These are phyloP conservation scores for Boeremia lycopersici DNA, from an alignment of 2,329 filamentous ascomycete species.

Conservation along the genomic window DNA sequence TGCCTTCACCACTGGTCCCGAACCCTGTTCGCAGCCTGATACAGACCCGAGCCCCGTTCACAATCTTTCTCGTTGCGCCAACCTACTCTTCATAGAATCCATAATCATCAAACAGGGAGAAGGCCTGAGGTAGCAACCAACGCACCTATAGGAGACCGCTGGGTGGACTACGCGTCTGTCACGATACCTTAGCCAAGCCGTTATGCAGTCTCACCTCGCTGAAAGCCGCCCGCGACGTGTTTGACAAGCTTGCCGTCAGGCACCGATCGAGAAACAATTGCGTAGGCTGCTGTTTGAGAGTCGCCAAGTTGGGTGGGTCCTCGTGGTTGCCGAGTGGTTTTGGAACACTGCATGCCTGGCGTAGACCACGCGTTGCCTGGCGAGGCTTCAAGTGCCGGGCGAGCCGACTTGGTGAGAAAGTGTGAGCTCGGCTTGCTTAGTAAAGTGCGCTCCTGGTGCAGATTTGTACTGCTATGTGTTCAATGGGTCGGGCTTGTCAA, in stretches of 20 bases:
- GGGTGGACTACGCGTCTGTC: constrained; percentile 17
- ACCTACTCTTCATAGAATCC: constrained; percentile 10
- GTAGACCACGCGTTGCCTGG: constrained; percentile 11
- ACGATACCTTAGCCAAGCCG: constrained; percentile 22
- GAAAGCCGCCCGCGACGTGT: constrained; percentile 10
- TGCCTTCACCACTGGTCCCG: neutral
- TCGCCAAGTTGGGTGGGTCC: constrained; percentile 28
- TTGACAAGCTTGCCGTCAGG: constrained; percentile 25
- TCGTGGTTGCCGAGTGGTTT: constrained; percentile 24
- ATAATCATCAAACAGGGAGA: constrained; percentile 21
- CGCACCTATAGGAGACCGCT: constrained; percentile 14
- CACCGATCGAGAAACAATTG: constrained; percentile 15
- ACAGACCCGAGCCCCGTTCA: constrained; percentile 2
- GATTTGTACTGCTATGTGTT: neutral
- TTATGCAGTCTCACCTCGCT: constrained; percentile 23
- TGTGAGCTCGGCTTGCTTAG: neutral
- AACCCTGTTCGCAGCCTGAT: constrained; percentile 4
- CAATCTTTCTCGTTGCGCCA: constrained; percentile 13
- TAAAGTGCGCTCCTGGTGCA: neutral
- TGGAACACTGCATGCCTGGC: constrained; percentile 35
- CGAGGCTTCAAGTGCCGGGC: constrained; percentile 7
- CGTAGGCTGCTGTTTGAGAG: constrained; percentile 31
- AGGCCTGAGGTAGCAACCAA: constrained; percentile 12
- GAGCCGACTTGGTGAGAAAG: constrained; percentile 3
- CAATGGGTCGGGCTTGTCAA: neutral